These are phyloP conservation scores for Verticillium nonalfalfae DNA, from an alignment of 2,329 filamentous ascomycete genomes.

Conservation along the genomic window DNA sequence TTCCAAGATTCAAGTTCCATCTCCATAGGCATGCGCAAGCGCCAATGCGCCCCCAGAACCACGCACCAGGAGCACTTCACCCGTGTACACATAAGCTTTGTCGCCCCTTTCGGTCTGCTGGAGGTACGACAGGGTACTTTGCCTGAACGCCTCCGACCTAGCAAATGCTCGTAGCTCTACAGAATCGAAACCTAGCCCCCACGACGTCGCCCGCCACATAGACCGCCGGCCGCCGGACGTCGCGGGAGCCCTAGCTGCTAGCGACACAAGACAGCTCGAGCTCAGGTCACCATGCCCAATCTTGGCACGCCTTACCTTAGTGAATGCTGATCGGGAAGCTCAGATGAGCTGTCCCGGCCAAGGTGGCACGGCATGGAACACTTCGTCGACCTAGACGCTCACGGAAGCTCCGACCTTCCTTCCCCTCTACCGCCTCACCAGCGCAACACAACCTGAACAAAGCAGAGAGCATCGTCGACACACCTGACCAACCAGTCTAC, in stretches of 20 bases:
- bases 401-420: not conserved
- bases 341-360: not conserved
- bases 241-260: not conserved
- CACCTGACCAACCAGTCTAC: not conserved
- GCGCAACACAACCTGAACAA: not conserved
- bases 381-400: not conserved
- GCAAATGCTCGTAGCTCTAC: too few relatives aligned
- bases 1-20: not conserved
- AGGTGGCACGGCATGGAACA: not conserved
- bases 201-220: not conserved
- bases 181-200: not conserved
- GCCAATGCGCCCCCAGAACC: not conserved
- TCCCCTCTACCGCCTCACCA: not conserved
- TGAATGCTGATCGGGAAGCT: not conserved
- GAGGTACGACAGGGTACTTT: too few relatives aligned
- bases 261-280: not conserved
- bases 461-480: not conserved
- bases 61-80: not conserved
- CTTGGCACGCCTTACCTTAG: not conserved
- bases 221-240: not conserved
- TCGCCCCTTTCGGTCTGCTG: not conserved
- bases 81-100: not conserved
- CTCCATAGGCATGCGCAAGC: not conserved
- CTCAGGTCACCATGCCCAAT: too few relatives aligned
- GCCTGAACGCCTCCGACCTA: too few relatives aligned